Evolutionary conservation across 352 stramenopile species (phyloP).

Genomic region (Nothophytophthora sp.): DNA sequence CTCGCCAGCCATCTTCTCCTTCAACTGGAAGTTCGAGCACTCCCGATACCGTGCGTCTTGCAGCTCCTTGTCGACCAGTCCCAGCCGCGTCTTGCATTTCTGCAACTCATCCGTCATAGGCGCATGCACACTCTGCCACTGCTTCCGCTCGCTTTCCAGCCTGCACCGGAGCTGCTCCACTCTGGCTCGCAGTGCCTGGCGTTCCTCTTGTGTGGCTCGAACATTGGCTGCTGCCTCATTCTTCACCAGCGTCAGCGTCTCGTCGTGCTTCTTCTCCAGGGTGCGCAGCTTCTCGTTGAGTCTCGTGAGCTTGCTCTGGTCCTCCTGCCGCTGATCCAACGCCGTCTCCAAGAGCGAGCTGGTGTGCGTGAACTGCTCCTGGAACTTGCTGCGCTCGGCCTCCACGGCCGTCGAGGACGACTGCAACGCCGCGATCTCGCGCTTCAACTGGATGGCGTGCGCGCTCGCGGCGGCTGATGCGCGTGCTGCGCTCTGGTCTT

Average conservation of each 20-base stretch:
- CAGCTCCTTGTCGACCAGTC: constrained; percentile 71
- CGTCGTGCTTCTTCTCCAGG: constrained; percentile 64
- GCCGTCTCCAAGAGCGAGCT: constrained; percentile 73
- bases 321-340: constrained; percentile 73
- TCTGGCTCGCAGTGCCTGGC: constrained; percentile 63
- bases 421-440: constrained; percentile 67
- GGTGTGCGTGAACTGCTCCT: constrained; percentile 65
- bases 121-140: constrained; percentile 56
- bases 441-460: constrained; percentile 77
- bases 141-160: constrained; percentile 66
- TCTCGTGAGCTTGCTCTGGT: constrained; percentile 50
- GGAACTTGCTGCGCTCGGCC: constrained; percentile 43
- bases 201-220: constrained; percentile 62
- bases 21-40: constrained; percentile 61
- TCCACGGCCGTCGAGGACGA: constrained; percentile 41
- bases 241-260: constrained; percentile 55
- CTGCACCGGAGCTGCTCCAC: constrained; percentile 71
- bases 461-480: constrained; percentile 50
- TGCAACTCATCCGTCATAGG: constrained; percentile 59
- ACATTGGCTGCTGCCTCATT: constrained; percentile 56
- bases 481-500: constrained; percentile 58
- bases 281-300: constrained; percentile 58
- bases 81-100: constrained; percentile 43
- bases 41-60: constrained; percentile 63
- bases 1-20: constrained; percentile 67